A percentile compares a stretch with the other conserved stretches of the same genome.
Conservation (phyloP, 345 rosid genomes). For the Aethionema arabicum region DNA sequence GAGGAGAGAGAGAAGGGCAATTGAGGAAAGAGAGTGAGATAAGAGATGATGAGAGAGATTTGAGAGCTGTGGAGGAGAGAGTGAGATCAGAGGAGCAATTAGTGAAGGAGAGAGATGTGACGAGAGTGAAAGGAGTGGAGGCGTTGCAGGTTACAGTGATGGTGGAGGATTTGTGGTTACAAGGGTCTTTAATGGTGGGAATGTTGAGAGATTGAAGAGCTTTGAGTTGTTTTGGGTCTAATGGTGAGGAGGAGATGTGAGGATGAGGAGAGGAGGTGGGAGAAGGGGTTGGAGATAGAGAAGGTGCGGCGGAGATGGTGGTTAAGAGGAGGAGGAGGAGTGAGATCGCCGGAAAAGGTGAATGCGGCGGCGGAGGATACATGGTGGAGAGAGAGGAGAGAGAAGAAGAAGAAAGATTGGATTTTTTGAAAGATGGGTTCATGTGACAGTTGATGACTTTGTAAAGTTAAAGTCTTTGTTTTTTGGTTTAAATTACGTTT, state of each 20-base stretch:
- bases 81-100: conserved; percentile 69
- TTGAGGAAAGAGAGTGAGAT: conserved; percentile 61
- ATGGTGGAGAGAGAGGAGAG: conserved; percentile 42
- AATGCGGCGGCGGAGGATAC: conserved; percentile 39
- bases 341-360: conserved; percentile 33
- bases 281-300: conserved; percentile 38
- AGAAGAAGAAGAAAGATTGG: conserved; percentile 22
- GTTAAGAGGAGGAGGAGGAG: conserved; percentile 32
- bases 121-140: conserved; percentile 70
- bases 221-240: conserved; percentile 76
- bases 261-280: conserved; percentile 29
- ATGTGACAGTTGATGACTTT: conserved; percentile 40
- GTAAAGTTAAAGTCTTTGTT: conserved; percentile 15
- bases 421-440: conserved; percentile 37
- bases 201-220: conserved; percentile 76
- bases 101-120: conserved; percentile 66
- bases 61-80: conserved; percentile 66
- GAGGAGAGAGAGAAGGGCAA: conserved; percentile 54
- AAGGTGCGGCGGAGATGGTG: conserved; percentile 35
- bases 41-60: conserved; percentile 66
- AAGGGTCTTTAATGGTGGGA: conserved; percentile 68
- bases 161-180: conserved; percentile 53
- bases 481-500: conserved; percentile 23
- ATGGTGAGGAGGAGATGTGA: conserved; percentile 38
- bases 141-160: conserved; percentile 54